phyloP scores from a whole-genome alignment of 805 yeast species.

The Metschnikowia picachoensis region DNA sequence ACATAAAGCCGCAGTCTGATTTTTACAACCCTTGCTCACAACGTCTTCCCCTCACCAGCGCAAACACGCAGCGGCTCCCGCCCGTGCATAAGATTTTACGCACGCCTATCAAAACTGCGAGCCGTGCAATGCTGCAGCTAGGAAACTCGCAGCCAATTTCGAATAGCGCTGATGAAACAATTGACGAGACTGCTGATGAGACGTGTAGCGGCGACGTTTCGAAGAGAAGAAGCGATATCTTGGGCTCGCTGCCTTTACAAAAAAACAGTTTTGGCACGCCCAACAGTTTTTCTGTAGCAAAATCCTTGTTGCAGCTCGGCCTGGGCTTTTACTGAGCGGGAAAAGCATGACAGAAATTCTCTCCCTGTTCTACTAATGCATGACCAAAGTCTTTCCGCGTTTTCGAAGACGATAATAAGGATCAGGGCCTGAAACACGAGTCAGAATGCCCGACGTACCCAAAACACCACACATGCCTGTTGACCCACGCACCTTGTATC shows the following conservation, averaged over 20 bases:
- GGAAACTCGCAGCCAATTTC: conserved; percentile 13
- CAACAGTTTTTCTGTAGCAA: conserved; percentile 43
- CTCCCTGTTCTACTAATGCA: neutral
- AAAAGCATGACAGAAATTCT: neutral
- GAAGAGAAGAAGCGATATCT: conserved; percentile 20
- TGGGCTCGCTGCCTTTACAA: conserved; percentile 35
- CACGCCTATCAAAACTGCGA: conserved; percentile 39
- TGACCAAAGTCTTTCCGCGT: too few species aligned
- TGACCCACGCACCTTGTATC: too few species aligned
- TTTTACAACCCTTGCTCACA: conserved; percentile 22
- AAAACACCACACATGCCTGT: too few species aligned
- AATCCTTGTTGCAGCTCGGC: conserved; percentile 43
- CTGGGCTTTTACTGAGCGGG: conserved; percentile 19
- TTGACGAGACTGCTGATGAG: conserved; percentile 19
- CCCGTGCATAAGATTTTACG: conserved; percentile 42
- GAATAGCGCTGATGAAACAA: conserved; percentile 25
- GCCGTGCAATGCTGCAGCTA: conserved; percentile 16
- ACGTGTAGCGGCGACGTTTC: conserved; percentile 12
- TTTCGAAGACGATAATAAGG: too few species aligned
- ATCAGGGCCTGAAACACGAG: too few species aligned
- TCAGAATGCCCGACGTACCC: too few species aligned
- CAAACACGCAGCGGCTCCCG: conserved; percentile 22
- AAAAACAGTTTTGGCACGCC: conserved; percentile 38
- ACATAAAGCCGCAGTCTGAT: conserved; percentile 35
- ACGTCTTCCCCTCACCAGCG: conserved; percentile 12